These are phyloP conservation scores for Talaromyces thailandensis DNA, from an alignment of 495 filamentous ascomycete genomes.

Conservation along the genomic window DNA sequence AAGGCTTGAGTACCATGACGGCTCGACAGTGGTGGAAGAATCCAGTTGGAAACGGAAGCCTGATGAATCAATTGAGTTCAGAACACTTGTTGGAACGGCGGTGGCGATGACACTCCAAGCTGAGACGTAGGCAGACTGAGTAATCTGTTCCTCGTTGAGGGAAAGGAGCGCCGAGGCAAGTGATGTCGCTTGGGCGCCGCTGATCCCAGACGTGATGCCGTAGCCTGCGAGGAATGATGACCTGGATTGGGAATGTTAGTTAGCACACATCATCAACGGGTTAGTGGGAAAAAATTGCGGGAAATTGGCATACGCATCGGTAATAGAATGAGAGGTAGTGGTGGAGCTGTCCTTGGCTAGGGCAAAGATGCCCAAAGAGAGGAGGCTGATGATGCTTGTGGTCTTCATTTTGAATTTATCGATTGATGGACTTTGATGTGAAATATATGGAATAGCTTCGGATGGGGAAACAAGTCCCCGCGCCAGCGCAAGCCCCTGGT, in stretches of 20 bases:
- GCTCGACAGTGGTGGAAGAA: constrained; percentile 4
- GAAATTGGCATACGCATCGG: constrained; percentile 8
- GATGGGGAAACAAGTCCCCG: too few relatives aligned
- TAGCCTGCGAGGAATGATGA: background rate
- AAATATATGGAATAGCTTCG: too few relatives aligned
- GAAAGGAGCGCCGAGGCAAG: constrained; percentile 7
- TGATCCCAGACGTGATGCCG: constrained; percentile 1
- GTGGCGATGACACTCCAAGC: background rate
- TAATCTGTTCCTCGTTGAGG: background rate
- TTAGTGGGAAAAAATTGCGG: too few relatives aligned
- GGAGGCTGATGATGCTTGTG: background rate
- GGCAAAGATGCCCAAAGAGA: background rate
- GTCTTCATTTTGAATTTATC: background rate
- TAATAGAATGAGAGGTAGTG: constrained; percentile 25
- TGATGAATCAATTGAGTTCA: background rate
- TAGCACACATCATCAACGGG: background rate
- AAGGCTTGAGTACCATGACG: constrained; percentile 8
- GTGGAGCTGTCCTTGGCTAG: constrained; percentile 17
- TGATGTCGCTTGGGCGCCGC: constrained; percentile 7
- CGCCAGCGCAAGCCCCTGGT: too few relatives aligned
- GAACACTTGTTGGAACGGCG: background rate
- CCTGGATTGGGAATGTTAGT: constrained; percentile 7
- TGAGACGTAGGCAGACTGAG: background rate
- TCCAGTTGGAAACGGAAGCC: background rate
- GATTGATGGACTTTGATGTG: too few relatives aligned